A percentile compares a stretch with the other conserved stretches of the same genome.
Evolutionary conservation across 2,329 filamentous ascomycete genomes (phyloP).

Genomic region (Xylaria sp.): DNA sequence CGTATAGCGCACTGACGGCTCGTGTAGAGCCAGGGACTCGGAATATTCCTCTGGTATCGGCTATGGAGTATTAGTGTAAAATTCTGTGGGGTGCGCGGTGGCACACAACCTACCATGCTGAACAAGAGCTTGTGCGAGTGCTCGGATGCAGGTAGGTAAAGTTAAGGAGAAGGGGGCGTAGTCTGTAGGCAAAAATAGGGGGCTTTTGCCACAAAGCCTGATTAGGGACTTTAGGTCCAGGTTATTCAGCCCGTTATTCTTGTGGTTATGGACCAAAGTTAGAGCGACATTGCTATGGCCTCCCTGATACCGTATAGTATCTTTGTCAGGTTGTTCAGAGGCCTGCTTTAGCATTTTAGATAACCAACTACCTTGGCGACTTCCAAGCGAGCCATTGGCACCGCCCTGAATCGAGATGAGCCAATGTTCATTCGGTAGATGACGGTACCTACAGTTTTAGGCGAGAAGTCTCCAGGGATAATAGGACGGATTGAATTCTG

Average conservation of each 20-base stretch:
- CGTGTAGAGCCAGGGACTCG: conserved; percentile 70
- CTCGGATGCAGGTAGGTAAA: conserved; percentile 73
- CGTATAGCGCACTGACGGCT: conserved; percentile 68
- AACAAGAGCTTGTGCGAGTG: conserved; percentile 72
- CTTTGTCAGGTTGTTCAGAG: conserved; percentile 48
- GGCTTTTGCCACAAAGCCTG: conserved; percentile 70
- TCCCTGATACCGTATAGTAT: conserved; percentile 56
- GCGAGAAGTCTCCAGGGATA: conserved; percentile 46
- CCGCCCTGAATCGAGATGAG: conserved; percentile 19
- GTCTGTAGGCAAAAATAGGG: conserved; percentile 69
- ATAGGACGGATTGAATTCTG: conserved; percentile 64
- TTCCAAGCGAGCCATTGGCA: not conserved
- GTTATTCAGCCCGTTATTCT: conserved; percentile 59
- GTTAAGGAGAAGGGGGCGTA: conserved; percentile 67
- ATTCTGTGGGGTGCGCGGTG: not conserved
- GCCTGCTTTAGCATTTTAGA: conserved; percentile 52
- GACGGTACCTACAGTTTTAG: conserved; percentile 39
- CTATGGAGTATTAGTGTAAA: conserved; percentile 44
- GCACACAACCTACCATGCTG: conserved; percentile 62
- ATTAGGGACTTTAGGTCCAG: conserved; percentile 69
- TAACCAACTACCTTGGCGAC: conserved; percentile 54
- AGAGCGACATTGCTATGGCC: conserved; percentile 67
- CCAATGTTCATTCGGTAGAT: not conserved
- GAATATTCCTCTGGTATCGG: conserved; percentile 68
- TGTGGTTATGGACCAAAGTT: conserved; percentile 56